Evolutionary conservation across 257 asterid genomes (phyloP), one percentile per base, ranked within the genome.

Genomic region (Lithospermum erythrorhizon): DNA sequence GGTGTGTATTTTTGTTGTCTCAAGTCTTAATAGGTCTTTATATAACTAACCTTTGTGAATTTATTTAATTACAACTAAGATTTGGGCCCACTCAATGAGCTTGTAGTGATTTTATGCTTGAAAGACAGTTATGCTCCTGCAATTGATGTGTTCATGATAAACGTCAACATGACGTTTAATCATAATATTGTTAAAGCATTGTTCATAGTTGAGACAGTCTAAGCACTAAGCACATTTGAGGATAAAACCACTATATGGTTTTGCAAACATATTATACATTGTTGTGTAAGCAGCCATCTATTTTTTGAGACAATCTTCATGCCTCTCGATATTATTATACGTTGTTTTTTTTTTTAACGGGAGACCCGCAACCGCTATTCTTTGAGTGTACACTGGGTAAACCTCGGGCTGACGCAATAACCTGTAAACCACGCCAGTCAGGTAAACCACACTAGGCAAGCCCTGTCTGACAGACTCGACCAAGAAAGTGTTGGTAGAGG

Each of bases 1-100:
- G 99, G 99, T 82, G 66, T 57, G 68, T 63, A 19, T 41, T 58
- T 62, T n/a, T n/a, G n/a, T n/a, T n/a, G n/a, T n/a, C n/a, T 37
- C 55, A 45, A 53, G 63, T 63, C 66, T 45, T 20, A 21, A 29
- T 32, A 59, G 55, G 51, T 71, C 48, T 55, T n/a, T 20, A 35
- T 48, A 53, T 63, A 58, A 29, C 59, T 62, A 25, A 58, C 51
- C 45, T 25, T 45, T 30, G 54, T 56, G 18, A 41, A 20, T 25
- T 57, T 24, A 16, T 63, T 18, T 8, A 35, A 5, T 3, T 13
- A 20, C 21, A 53, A 53, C 23, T 35, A 53, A 20, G 23, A 22
- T 2, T 9, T 41, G 49, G 18, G 2, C 4, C 13, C 17, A 41
- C 15, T 41, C 16, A 3, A 2, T 41, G 49, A 13, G 16, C 4